Base-by-base conservation (phyloP, 202 grass and related monocot species). In the Setaria viridis region DNA sequence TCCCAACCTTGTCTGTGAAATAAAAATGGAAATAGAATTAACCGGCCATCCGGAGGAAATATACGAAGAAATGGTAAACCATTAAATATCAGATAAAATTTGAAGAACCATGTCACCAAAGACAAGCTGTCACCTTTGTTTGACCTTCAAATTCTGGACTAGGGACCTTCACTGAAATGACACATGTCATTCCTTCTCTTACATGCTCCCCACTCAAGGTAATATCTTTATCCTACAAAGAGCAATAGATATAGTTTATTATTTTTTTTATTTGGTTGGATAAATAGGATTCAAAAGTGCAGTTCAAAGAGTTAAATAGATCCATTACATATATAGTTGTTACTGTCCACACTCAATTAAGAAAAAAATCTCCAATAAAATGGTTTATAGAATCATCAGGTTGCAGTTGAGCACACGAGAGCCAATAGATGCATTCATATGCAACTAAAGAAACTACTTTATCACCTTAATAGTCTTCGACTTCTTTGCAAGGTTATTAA, bases 131-230 rank as follows among this genome's bases (percentile, higher is more conserved):
- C 88, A 99, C 96, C 93, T 99, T 99, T 45, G 96, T 99, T 74
- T 99, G 96, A 57, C 96, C 96, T 88, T 99, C 96, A 88, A 99
- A 99, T 87, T 99, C 96, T 74, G 96, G 93, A 83, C 91, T 90
- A 82, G 93, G 90, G 49, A 99, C 96, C 85, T 99, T 99, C n/a
- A 99, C 90, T 83, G 96, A 82, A 82, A 99, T 84, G 80, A 99
- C 71, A 16, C 96, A 96, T 74, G 96, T 94, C 90, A 99, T 86
- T 81, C 96, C 96, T 90, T 99, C 96, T 89, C 96, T 94, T 72
- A 96, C 96, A 90, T 99, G 96, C 77, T 99, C 96, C 16, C 96
- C 96, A 68, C 93, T 92, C 79, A 96, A 84, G 69, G 15, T 99
- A 88, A 99, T 94, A 86, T 99, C 96, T 45, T 99, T 99, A 32